phyloP scores from a whole-genome alignment of 2,329 filamentous ascomycete species.

The Cryphonectria parasitica region DNA sequence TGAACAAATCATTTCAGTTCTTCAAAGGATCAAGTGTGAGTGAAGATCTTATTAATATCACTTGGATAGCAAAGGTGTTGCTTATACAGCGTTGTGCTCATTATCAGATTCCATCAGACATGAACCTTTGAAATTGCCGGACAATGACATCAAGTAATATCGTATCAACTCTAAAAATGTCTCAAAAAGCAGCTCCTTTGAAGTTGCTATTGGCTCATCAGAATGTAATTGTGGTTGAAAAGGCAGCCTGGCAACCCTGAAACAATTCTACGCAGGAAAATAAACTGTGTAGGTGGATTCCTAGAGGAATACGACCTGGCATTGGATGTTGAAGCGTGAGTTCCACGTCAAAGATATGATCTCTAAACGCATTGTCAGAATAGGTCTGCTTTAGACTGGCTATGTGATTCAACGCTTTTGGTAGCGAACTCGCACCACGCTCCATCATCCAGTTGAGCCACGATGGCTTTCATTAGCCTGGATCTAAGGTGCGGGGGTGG shows the following conservation, averaged over 20 bases:
- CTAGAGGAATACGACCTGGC: too few species aligned
- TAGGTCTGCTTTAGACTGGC: background rate
- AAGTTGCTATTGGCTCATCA: background rate
- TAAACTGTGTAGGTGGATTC: too few species aligned
- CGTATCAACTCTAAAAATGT: background rate
- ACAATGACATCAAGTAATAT: background rate
- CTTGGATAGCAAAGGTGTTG: background rate
- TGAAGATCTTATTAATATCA: background rate
- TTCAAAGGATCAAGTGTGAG: background rate
- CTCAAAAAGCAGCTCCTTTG: background rate
- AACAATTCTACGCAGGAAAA: too few species aligned
- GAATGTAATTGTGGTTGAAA: too few species aligned
- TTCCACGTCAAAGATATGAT: too few species aligned
- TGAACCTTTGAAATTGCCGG: background rate
- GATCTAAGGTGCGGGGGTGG: slow-evolving; percentile 4
- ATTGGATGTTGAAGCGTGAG: too few species aligned
- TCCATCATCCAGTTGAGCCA: background rate
- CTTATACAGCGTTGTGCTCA: background rate
- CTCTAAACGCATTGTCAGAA: too few species aligned
- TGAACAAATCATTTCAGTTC: background rate
- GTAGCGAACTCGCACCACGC: background rate
- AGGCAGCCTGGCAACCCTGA: too few species aligned
- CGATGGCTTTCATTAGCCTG: background rate
- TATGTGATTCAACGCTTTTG: background rate
- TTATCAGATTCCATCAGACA: background rate